Base-by-base conservation (phyloP, 2,329 filamentous ascomycete genomes). In the Bipolaris cookei region DNA sequence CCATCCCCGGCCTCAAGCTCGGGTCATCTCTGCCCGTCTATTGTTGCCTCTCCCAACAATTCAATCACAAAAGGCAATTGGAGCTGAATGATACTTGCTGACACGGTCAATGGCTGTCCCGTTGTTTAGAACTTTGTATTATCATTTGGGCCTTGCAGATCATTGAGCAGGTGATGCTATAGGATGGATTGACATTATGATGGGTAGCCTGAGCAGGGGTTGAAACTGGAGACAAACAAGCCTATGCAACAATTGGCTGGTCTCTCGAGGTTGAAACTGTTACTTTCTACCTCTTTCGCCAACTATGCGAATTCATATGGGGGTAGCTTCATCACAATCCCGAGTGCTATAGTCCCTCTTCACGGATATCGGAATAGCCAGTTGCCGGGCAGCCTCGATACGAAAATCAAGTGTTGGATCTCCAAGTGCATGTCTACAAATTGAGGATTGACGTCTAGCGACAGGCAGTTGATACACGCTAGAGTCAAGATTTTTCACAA, bases 1-100 rank as follows among this genome's bases (percentile, higher is more conserved):
- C 58, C 7, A 10, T 55, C 59, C 54, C 54, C 51, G n/a, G 10
- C 48, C 43, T 62, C 65, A 61, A 67, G 64, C 53, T 67, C 59
- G 18, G 37, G 20, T 39, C 42, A 30, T 54, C 20, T 46, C 42
- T 47, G 47, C 6, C 54, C 38, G 47, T 45, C 51, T 23, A n/a
- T 35, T 30, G 45, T 60, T 37, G 49, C 38, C 51, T 56, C 42
- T 54, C 65, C 61, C 60, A 68, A 68, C 65, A 61, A 6, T 44
- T 52, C 25, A 42, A 42, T 23, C 21, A 38, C 35, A 46, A 47
- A 16, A 39, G 54, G n/a, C 18, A 13, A 38, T 45, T 34, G 44
- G 54, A 32, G 20, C 49, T 16, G 28, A 43, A 28, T 32, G 37
- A 34, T 45, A 38, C 32, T 38, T 20, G 28, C 42, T 14, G 16